Evolutionary conservation across 2,329 filamentous ascomycete genomes (phyloP), one percentile per base, ranked within the genome.

Genomic region (Alternaria ventricosa): DNA sequence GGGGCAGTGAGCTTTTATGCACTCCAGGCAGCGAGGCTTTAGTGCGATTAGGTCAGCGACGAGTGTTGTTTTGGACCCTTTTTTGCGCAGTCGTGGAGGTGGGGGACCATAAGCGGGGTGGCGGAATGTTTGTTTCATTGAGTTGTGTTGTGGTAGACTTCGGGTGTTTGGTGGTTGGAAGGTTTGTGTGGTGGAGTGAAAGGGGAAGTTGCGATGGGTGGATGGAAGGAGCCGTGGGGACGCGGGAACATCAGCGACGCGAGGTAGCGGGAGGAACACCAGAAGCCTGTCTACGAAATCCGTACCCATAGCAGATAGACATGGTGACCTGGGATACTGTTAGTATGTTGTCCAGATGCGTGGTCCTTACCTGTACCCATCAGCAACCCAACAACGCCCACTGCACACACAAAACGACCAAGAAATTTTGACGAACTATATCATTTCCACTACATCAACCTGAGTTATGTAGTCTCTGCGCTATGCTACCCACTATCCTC

Each of bases 401-500:
- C 25, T 54, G 9, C 22, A 27, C 30, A 59, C 10, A 20, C 5
- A 11, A 15, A 25, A 9, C 30, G 47, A 5, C 13, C 9, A 25
- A 12, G 6, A 7, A 5, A 20, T 4, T 28, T 30, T n/a, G 41
- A 28, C 18, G 28, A 50, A 23, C 23, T 30, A 5, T 44, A 33
- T 36, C 6, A 7, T 63, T 53, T 28, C 45, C 36, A 33, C 51
- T 54, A 60, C 27, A 45, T 58, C 18, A 41, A 33, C 51, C 18
- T 30, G 36, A 20, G 8, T 28, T 7, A 12, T 53, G 18, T 53
- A 57, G 55, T 43, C 25, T 41, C 23, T 56, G n/a, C 28, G 33
- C 45, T 60, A 63, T 57, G 47, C 51, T 63, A 63, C 27, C 28
- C 23, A 25, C 30, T 22, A 41, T 61, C 25, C 22, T 30, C 45